Conservation (phyloP, 129 eudicot species). For the Flaveria bidentis region DNA sequence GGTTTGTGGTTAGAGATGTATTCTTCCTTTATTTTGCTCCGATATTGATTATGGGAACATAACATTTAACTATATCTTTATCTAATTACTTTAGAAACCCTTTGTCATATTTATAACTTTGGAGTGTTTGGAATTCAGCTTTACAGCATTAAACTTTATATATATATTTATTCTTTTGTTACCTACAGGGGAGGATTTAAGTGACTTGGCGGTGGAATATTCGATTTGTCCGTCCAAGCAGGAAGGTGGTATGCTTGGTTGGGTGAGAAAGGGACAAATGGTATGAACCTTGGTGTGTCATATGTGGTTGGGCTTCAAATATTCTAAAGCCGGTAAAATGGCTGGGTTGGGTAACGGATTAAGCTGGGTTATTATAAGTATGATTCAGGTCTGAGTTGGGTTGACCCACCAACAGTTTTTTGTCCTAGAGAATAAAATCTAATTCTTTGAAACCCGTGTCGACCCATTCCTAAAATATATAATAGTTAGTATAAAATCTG, state of each 20-base stretch:
- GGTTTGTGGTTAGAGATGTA: constrained; percentile 36
- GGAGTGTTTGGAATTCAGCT: constrained; percentile 4
- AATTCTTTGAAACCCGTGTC: no score
- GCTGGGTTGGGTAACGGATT: not conserved
- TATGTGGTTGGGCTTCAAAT: not conserved
- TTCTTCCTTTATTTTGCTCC: not conserved
- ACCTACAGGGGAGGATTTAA: constrained; percentile 78
- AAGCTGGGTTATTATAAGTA: not conserved
- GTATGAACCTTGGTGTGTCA: constrained; percentile 45
- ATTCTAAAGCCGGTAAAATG: not conserved
- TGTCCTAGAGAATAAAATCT: not conserved
- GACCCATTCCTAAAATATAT: not conserved
- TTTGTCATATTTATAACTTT: not conserved
- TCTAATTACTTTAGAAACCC: constrained; percentile 8
- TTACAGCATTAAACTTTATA: not conserved
- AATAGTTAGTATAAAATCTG: not conserved
- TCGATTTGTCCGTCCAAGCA: constrained; percentile 88
- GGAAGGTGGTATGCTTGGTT: constrained; percentile 99
- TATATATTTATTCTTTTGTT: constrained; percentile 9
- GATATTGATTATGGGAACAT: not conserved
- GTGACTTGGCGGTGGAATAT: constrained; percentile 87
- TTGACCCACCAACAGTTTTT: not conserved
- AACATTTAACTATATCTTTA: not conserved
- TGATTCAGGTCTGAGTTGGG: not conserved
- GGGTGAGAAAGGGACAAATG: constrained; percentile 99